phyloP scores from a whole-genome alignment of 306 rosid species.

The Quercus dentata region DNA sequence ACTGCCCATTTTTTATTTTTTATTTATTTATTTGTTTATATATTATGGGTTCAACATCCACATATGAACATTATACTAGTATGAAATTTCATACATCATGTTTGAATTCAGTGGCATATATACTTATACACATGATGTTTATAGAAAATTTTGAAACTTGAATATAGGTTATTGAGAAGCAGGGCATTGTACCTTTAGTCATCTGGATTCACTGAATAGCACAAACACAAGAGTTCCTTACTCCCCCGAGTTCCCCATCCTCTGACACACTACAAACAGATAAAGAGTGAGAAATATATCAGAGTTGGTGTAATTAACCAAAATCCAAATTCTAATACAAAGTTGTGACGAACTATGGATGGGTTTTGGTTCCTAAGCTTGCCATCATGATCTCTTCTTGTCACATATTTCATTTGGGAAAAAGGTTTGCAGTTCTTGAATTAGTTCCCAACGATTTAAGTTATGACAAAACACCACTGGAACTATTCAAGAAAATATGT shows the following conservation, averaged over 20 bases:
- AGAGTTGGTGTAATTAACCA: background rate
- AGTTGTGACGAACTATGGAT: background rate
- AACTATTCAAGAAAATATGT: background rate
- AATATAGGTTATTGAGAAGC: background rate
- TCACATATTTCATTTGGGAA: slow-evolving; percentile 3
- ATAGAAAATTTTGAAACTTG: background rate
- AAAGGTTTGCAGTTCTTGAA: background rate
- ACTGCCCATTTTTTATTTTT: no score
- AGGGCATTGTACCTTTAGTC: background rate
- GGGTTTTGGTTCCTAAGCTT: background rate
- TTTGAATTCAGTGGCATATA: background rate
- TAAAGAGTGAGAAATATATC: background rate
- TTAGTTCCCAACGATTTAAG: background rate
- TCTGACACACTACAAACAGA: slow-evolving; percentile 27
- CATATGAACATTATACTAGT: background rate
- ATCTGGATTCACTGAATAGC: slow-evolving; percentile 27
- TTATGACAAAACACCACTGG: background rate
- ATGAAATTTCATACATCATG: background rate
- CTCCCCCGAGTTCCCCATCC: slow-evolving; percentile 39
- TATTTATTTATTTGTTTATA: no score
- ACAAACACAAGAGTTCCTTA: slow-evolving; percentile 42
- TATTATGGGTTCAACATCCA: background rate
- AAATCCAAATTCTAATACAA: background rate
- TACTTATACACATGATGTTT: background rate
- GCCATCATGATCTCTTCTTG: background rate